Base-by-base conservation (phyloP, 2,329 filamentous ascomycete species). In the Aurifilum marmelostoma region DNA sequence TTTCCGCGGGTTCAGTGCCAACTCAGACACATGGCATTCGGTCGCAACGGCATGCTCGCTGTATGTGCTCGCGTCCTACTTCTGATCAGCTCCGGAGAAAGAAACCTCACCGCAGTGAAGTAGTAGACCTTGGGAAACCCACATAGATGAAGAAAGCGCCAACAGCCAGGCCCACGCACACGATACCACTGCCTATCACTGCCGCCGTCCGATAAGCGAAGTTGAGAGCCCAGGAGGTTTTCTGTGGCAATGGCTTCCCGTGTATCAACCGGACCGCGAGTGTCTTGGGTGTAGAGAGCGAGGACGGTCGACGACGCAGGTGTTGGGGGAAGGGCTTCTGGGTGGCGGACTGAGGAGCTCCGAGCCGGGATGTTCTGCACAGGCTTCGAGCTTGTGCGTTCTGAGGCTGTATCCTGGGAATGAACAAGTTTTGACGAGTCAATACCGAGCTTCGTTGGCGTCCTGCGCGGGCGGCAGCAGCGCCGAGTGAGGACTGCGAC, bases 81-180 rank as follows among this genome's bases (percentile, higher is more conserved):
- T n/a, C 21, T 27, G 4, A 62, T 62, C 34, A 62, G 59, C 34
- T 7, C n/a, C 24, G n/a, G 37, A 24, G n/a, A 34, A 34, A 4
- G 12, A 8, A n/a, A 21, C 32, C 21, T 27, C 11, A n/a, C n/a
- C n/a, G n/a, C 37, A 14, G 11, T 5, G 34, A 34, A 62, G n/a
- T n/a, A n/a, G 16, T 7, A 43, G 37, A 41, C 16, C 12, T n/a
- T 41, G 59, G 12, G 34, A 34, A 27, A 62, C 59, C 39, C 39
- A 62, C 59, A 82, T 97, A 99, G 74, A 96, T 74, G 81, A 99
- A 99, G 84, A 99, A 97, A 63, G 85, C 91, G 27, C 94, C 80
- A 8, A 98, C 85, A 7, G 92, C 84, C 3, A 86, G 81, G 43
- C 91, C 90, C 67, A 92, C 78, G 64, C 95, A 85, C 9, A 90